Evolutionary conservation across 2,329 filamentous ascomycete genomes (phyloP).

Genomic region (Xylaria sp.): DNA sequence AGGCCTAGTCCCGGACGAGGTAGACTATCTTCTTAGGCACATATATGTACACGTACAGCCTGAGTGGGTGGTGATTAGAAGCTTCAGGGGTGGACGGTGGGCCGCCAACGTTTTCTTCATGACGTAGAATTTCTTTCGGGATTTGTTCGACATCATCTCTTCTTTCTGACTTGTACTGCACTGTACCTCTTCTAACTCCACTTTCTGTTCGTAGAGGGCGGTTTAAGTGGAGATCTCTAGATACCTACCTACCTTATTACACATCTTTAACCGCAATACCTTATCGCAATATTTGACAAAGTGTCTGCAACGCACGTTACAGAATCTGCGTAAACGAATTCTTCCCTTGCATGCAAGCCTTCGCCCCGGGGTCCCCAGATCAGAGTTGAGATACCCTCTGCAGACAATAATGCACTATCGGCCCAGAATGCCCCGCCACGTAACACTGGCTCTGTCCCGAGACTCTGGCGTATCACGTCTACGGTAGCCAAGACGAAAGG

Average conservation of each 20-base stretch:
- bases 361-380: conserved; percentile 23
- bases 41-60: not conserved
- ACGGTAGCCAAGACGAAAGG: conserved; percentile 52
- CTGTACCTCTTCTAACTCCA: no score
- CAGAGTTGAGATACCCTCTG: conserved; percentile 19
- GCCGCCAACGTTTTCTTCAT: no score
- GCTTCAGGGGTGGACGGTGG: no score
- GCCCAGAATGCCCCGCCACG: conserved; percentile 57
- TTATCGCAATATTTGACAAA: conserved; percentile 2
- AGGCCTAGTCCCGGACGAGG: not conserved
- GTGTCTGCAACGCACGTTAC: conserved; percentile 7
- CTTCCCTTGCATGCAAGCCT: conserved; percentile 22
- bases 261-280: conserved; percentile 13
- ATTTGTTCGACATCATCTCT: not conserved
- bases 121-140: not conserved
- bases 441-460: conserved; percentile 45
- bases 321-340: conserved; percentile 18
- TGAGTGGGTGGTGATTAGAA: not conserved
- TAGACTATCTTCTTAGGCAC: no score
- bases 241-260: no score
- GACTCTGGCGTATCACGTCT: conserved; percentile 42
- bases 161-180: not conserved
- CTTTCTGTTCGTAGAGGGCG: conserved; percentile 16
- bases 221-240: not conserved
- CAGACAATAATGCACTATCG: conserved; percentile 36